Evolutionary conservation across 202 grass and related monocot species (phyloP), one percentile per base, ranked within the genome.

Genomic region (Cymbopogon flexuosus): DNA sequence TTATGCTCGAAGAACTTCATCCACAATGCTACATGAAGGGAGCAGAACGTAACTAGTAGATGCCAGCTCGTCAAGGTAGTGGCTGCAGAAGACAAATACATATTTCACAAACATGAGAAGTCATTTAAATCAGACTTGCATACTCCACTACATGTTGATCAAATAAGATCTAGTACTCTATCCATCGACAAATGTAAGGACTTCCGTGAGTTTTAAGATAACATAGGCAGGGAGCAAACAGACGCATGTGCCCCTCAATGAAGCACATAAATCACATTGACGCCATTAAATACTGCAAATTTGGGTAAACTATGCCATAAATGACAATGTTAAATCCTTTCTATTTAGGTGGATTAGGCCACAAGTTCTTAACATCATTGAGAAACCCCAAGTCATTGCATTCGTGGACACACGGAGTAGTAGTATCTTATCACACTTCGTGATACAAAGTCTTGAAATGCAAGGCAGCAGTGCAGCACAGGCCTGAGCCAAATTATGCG

Each of bases 41-140:
- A 99, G 79, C 92, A 99, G 84, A 99, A 99, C 12, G 96, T 99
- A 67, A 99, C 96, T 68, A 99, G 83, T 40, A 99, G 92, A 91
- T 98, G 96, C 96, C 96, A 98, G 47, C 96, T 98, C 42, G 96
- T 98, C 92, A 98, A 89, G 77, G 92, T 99, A 84, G 96, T 99
- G 72, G 96, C 96, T 99, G 92, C 79, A 46, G 62, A 82, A 89
- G 56, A 85, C 42, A 81, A 27, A 70, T 61, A n/a, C 39, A 73
- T 36, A 66, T 73, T 65, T 54, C 5, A 61, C 2, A 8, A 79
- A 72, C 10, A 18, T 72, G 12, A 65, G 21, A 45, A 23, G 46
- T 45, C 24, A 59, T 30, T 65, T 21, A 37, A 71, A 76, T 70
- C 35, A 56, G 24, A 2, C 2, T 12, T 36, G 4, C 2, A 3